Evolutionary conservation across 345 rosid species (phyloP).

Genomic region (Combretum micranthum): DNA sequence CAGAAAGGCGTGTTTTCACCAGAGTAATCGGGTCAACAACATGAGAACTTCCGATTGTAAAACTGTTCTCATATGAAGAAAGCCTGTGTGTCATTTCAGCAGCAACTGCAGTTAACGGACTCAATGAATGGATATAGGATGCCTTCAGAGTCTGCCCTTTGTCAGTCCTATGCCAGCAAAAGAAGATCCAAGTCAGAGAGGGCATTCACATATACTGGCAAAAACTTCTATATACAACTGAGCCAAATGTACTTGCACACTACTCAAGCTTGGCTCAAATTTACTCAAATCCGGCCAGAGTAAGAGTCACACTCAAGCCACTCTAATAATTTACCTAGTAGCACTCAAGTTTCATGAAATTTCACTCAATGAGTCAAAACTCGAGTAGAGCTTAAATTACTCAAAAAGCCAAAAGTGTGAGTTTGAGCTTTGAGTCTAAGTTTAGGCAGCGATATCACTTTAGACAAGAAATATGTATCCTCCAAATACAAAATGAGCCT

Average conservation of each 20-base stretch:
- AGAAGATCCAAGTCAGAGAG: not conserved
- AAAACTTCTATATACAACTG: not conserved
- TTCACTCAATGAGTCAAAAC: no score
- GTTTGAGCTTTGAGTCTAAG: no score
- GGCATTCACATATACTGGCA: not conserved
- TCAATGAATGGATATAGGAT: slow-evolving; percentile 56
- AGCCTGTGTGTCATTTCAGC: slow-evolving; percentile 75
- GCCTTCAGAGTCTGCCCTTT: slow-evolving; percentile 70
- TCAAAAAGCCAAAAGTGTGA: no score
- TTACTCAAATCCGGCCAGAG: no score
- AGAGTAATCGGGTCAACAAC: slow-evolving; percentile 43
- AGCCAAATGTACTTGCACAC: not conserved
- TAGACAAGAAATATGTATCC: no score
- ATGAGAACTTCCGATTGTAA: slow-evolving; percentile 60
- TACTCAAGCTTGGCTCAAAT: no score
- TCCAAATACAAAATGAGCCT: no score
- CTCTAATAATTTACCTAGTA: no score
- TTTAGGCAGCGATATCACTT: no score
- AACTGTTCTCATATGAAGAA: slow-evolving; percentile 47
- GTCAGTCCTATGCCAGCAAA: slow-evolving; percentile 38
- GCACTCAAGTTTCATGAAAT: no score
- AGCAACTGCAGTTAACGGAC: slow-evolving; percentile 46
- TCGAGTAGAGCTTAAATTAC: no score
- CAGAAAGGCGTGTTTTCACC: slow-evolving; percentile 49
- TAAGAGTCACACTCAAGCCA: no score